phyloP scores from a whole-genome alignment of 257 asterid genomes.

The Eustoma russellianum region DNA sequence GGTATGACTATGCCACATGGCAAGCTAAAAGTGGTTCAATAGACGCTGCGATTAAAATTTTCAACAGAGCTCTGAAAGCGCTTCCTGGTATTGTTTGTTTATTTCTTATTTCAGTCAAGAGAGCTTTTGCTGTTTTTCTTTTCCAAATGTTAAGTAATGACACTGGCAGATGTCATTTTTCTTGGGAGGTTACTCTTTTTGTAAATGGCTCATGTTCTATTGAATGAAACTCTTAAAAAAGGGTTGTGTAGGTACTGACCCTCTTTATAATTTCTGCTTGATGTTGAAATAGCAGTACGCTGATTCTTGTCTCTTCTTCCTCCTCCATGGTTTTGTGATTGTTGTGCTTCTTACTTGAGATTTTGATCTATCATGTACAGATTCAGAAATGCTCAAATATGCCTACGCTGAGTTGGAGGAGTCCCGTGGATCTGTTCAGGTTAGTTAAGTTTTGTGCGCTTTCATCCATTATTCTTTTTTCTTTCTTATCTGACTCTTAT shows the following conservation, averaged over 20 bases:
- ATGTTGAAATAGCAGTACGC: background rate
- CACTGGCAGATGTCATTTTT: no score
- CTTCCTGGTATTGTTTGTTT: slow-evolving; percentile 66
- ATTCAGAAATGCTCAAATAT: slow-evolving; percentile 84
- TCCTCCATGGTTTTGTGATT: slow-evolving; percentile 3
- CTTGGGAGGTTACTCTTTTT: no score
- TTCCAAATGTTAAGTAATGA: no score
- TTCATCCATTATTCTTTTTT: slow-evolving; percentile 1
- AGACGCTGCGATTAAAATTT: slow-evolving; percentile 79
- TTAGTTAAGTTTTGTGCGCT: slow-evolving; percentile 11
- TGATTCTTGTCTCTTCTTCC: slow-evolving; percentile 4
- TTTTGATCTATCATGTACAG: slow-evolving; percentile 28
- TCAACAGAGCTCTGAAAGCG: slow-evolving; percentile 89
- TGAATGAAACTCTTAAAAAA: no score
- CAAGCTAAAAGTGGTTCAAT: slow-evolving; percentile 79
- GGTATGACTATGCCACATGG: slow-evolving; percentile 98
- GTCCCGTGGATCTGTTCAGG: slow-evolving; percentile 87
- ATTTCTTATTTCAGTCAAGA: slow-evolving; percentile 5
- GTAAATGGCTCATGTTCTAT: no score
- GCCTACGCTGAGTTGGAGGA: slow-evolving; percentile 98
- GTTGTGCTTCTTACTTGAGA: background rate
- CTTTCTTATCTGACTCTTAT: slow-evolving; percentile 1
- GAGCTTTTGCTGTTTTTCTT: slow-evolving; percentile 4
- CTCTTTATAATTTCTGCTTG: no score
- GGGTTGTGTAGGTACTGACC: no score